Conservation (phyloP, 2,329 filamentous ascomycete genomes). For the Thelonectria discophora region DNA sequence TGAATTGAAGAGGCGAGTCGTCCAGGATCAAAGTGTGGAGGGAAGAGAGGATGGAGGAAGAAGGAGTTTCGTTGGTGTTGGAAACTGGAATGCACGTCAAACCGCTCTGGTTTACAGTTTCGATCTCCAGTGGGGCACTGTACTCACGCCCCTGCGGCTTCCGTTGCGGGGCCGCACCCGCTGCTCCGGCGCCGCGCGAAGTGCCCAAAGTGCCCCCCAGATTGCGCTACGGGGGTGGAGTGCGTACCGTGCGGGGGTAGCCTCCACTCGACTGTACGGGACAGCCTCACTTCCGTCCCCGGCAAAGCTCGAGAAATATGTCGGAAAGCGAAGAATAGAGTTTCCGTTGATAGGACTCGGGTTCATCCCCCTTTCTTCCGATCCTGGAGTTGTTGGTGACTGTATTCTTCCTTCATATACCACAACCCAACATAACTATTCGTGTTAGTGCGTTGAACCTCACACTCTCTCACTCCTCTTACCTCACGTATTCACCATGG, state of each 20-base stretch:
- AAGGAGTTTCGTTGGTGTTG: not conserved
- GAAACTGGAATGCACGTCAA: constrained; percentile 1
- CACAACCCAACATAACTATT: not conserved
- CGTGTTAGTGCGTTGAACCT: not conserved
- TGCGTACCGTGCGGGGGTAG: not conserved
- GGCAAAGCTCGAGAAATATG: not conserved
- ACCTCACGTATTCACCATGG: not conserved
- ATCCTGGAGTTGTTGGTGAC: not conserved
- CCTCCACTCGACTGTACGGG: not conserved
- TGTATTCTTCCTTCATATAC: not conserved
- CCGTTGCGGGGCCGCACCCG: not conserved
- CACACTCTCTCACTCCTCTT: not conserved
- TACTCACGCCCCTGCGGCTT: not conserved
- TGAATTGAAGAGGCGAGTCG: not conserved
- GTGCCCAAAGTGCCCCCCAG: not conserved
- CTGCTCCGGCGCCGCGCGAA: not conserved
- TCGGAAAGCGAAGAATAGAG: not conserved
- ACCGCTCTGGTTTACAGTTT: not conserved
- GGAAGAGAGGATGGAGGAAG: not conserved
- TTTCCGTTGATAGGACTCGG: not conserved
- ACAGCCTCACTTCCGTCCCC: not conserved
- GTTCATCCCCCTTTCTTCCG: not conserved
- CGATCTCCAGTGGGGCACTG: not conserved
- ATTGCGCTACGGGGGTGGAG: too few species aligned
- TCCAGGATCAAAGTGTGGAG: not conserved